Evolutionary conservation across 441 rosid genomes (phyloP).

Genomic region (Eutrema salsugineum): DNA sequence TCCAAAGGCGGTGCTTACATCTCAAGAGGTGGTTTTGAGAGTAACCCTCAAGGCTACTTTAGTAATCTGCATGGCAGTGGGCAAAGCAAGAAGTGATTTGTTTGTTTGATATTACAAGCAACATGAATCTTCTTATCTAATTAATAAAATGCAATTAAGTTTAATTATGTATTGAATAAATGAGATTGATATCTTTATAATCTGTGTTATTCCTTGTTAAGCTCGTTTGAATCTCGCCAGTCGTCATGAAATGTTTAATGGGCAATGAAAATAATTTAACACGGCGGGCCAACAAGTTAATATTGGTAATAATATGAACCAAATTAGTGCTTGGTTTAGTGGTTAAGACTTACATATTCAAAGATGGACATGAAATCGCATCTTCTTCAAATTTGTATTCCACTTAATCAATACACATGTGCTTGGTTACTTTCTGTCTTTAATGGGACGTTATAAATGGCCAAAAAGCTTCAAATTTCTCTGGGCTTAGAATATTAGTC

Average conservation of each 20-base stretch:
- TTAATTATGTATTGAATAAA: neutral
- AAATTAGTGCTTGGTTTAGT: no score
- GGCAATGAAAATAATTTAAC: no score
- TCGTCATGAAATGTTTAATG: neutral
- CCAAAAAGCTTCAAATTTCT: no score
- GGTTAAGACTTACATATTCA: no score
- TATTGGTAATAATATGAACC: no score
- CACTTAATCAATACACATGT: no score
- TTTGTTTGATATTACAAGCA: neutral
- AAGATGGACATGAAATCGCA: no score
- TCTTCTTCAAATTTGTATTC: no score
- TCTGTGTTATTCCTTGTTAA: neutral
- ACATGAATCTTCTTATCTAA: neutral
- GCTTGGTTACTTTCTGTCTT: no score
- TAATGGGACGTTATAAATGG: no score
- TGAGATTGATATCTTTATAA: neutral
- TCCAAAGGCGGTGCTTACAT: neutral
- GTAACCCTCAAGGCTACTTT: conserved; percentile 21
- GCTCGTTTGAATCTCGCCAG: neutral
- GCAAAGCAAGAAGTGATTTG: conserved; percentile 14
- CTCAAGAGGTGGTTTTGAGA: conserved; percentile 13
- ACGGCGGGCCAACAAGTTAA: no score
- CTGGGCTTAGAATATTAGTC: no score
- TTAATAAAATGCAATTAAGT: neutral
- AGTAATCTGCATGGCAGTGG: conserved; percentile 15